Base-by-base conservation (phyloP, 2,329 filamentous ascomycete genomes). In the Hymenoscyphus repandus region DNA sequence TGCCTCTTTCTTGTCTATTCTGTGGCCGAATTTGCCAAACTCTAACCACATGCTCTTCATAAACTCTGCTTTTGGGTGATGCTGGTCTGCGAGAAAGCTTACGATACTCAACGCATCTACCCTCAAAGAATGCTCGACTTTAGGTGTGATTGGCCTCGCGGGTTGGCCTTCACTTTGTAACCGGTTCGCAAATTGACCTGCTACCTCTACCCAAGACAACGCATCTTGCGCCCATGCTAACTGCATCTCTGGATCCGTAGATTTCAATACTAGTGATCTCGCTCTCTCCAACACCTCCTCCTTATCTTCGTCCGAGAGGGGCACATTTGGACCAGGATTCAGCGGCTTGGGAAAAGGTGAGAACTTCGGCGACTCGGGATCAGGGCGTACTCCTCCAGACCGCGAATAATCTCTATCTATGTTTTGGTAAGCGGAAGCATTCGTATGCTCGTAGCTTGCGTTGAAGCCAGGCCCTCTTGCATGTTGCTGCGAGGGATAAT, bases 1-100 rank as follows among this genome's bases (percentile, higher is more conserved):
- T 6, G 93, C 92, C 71, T 96, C 92, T 64, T 92, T 91, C 73
- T 95, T 96, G 74, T 99, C 93, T 53, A 90, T 77, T 27, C 90
- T 83, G 68, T 86, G 83, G 36, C 90, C 90, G 66, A 96, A 97
- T 66, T 96, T 95, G 61, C 93, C 93, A 75, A 97, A 99, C 67
- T 99, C 93, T 45, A 95, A 77, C 93, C 93, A 99, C 78, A 95
- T 96, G 53, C 90, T 89, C 62, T 84, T 84, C 74, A 97, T 89
- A 68, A 97, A 99, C 59, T 95, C 83, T 20, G 93, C 93, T 65
- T 93, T 90, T 20, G 93, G 93, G 62, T 99, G 93, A 56, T 86
- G 83, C 68, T 99, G 93, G 47, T 91, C 86, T 20, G 92, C 88
- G 33, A 99, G 75, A 67, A 96, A 96, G 50, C 79, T 80, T 61